Percentiles rank a stretch among this genome's conserved stretches.
phyloP scores from a whole-genome alignment of 768 basidiomycete genomes.

The Hypholoma sublateritium region DNA sequence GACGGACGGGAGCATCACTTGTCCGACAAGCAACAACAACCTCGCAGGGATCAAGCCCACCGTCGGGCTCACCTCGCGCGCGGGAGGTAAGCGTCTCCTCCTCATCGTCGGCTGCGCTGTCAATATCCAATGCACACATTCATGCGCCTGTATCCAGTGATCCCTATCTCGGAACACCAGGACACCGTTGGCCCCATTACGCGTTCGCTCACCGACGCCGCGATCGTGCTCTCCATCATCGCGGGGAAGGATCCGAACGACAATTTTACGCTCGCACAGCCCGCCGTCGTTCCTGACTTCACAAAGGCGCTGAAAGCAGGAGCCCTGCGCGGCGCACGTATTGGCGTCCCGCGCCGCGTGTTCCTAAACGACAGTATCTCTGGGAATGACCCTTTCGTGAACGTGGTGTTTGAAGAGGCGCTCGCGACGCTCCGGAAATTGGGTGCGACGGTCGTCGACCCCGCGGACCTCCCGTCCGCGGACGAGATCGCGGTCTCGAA shows the following conservation, averaged over 20 bases:
- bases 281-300: slow-evolving; percentile 51
- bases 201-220: slow-evolving; percentile 52
- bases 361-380: slow-evolving; percentile 30
- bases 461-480: slow-evolving; percentile 57
- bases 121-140: neutral
- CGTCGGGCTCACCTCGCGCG: slow-evolving; percentile 56
- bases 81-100: slow-evolving; percentile 42
- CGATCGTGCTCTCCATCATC: slow-evolving; percentile 52
- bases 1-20: slow-evolving; percentile 56
- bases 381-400: slow-evolving; percentile 19
- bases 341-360: slow-evolving; percentile 49
- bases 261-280: slow-evolving; percentile 52
- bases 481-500: slow-evolving; percentile 44
- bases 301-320: slow-evolving; percentile 46
- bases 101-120: neutral
- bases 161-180: slow-evolving; percentile 55
- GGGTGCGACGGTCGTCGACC: slow-evolving; percentile 58
- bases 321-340: slow-evolving; percentile 48
- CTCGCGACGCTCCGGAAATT: slow-evolving; percentile 33
- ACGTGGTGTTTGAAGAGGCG: slow-evolving; percentile 37
- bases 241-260: slow-evolving; percentile 57
- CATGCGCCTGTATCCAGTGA: slow-evolving; percentile 31
- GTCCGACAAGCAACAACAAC: slow-evolving; percentile 53
- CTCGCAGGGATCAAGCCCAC: slow-evolving; percentile 61
- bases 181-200: slow-evolving; percentile 60